phyloP scores from a whole-genome alignment of 495 filamentous ascomycete genomes.

The Aspergillus conjunctus region DNA sequence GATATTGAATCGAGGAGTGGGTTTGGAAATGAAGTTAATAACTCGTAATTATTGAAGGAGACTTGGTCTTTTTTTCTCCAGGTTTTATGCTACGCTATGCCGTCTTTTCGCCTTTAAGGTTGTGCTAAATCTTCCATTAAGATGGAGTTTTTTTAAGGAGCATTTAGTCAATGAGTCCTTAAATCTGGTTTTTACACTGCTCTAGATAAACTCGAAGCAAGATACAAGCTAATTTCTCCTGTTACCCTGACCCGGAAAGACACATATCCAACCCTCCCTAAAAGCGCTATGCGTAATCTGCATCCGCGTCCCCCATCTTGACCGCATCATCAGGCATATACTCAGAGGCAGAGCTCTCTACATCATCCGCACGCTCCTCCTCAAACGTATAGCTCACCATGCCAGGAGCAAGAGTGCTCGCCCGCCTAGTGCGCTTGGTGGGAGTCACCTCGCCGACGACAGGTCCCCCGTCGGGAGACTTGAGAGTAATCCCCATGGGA shows the following conservation, averaged over 20 bases:
- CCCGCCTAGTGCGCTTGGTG: slow-evolving; percentile 19
- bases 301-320: slow-evolving; percentile 7
- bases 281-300: not conserved
- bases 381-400: slow-evolving; percentile 14
- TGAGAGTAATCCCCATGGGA: not conserved
- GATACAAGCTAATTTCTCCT: not conserved
- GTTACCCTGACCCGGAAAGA: not conserved
- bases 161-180: too few relatives aligned
- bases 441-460: not conserved
- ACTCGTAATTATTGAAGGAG: too few relatives aligned
- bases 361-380: slow-evolving; percentile 10
- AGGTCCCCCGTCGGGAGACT: not conserved
- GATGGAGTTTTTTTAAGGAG: too few relatives aligned
- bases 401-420: slow-evolving; percentile 14
- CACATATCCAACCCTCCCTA: not conserved
- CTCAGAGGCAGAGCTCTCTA: slow-evolving; percentile 23
- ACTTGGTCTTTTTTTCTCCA: too few relatives aligned
- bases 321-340: slow-evolving; percentile 23
- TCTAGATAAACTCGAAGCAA: not conserved
- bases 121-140: too few relatives aligned
- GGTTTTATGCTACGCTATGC: too few relatives aligned
- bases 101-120: too few relatives aligned
- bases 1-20: too few relatives aligned
- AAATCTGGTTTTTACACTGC: too few relatives aligned
- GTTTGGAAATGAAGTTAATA: too few relatives aligned